phyloP scores from a whole-genome alignment of 75 land plant genomes.

The Cupressus sempervirens region DNA sequence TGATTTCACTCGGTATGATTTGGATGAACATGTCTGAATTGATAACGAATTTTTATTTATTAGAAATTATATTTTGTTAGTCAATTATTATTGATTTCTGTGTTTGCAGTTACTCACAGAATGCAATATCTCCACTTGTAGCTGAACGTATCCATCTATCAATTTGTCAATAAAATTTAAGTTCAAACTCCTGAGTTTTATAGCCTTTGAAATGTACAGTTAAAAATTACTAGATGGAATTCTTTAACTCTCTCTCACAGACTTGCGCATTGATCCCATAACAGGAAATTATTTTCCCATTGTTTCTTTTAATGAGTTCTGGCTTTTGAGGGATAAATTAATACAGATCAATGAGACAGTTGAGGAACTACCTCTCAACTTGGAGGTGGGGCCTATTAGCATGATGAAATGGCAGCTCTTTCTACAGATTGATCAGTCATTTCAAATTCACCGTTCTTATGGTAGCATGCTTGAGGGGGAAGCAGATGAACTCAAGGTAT shows the following conservation, averaged over 20 bases:
- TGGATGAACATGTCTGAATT: not conserved
- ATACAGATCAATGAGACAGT: conserved; percentile 82
- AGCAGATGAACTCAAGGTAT: conserved; percentile 97
- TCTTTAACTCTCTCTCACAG: conserved; percentile 51
- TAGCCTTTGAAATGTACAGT: not conserved
- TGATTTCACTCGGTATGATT: conserved; percentile 74
- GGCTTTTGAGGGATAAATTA: conserved; percentile 91
- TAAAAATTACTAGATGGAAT: not conserved
- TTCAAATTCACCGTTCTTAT: conserved; percentile 90
- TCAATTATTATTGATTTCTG: conserved; percentile 5
- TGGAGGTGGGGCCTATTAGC: conserved; percentile 89
- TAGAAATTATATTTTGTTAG: not conserved
- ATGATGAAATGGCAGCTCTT: conserved; percentile 95
- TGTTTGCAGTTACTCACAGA: conserved; percentile 58
- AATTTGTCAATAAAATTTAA: not conserved
- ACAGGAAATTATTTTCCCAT: conserved; percentile 84
- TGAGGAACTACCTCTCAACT: conserved; percentile 57
- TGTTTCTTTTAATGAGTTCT: conserved; percentile 91
- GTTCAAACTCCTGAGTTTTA: not conserved
- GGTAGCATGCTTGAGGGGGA: conserved; percentile 99
- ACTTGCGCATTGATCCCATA: conserved; percentile 55
- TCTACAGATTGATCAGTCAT: conserved; percentile 93
- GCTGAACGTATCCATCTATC: conserved; percentile 79
- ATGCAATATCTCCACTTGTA: conserved; percentile 69
- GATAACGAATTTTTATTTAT: not conserved